Conservation (phyloP, 306 rosid species). For the Vicia faba region DNA sequence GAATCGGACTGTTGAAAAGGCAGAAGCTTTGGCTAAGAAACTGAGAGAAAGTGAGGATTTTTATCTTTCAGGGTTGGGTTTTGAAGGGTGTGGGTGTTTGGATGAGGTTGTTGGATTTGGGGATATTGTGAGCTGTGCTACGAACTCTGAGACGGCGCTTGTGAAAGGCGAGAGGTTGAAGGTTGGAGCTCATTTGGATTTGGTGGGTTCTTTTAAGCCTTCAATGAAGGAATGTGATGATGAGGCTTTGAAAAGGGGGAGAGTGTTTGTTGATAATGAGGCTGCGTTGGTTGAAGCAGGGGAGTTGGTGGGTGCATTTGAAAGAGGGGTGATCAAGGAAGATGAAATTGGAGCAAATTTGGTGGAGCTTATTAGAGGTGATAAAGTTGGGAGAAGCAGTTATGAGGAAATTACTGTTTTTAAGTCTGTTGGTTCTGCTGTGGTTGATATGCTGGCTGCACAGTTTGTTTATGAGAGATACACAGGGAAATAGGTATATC, state of each 20-base stretch:
- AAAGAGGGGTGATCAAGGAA: constrained; percentile 69
- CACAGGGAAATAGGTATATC: constrained; percentile 21
- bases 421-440: constrained; percentile 90
- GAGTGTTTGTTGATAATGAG: constrained; percentile 80
- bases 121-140: constrained; percentile 88
- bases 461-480: constrained; percentile 72
- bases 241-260: constrained; percentile 74
- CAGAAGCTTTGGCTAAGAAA: constrained; percentile 53
- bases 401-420: constrained; percentile 68
- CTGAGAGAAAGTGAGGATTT: constrained; percentile 42
- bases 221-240: constrained; percentile 95
- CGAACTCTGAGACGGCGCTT: constrained; percentile 75
- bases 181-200: constrained; percentile 75
- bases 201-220: constrained; percentile 89
- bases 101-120: constrained; percentile 65
- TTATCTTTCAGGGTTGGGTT: constrained; percentile 49
- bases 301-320: constrained; percentile 87
- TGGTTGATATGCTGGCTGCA: constrained; percentile 75
- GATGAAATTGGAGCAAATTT: constrained; percentile 60
- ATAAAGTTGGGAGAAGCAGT: constrained; percentile 63
- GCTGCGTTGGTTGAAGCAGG: constrained; percentile 87
- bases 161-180: constrained; percentile 74
- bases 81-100: constrained; percentile 61
- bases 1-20: constrained; percentile 80
- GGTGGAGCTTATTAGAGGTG: constrained; percentile 60